A percentile compares a stretch with the other conserved stretches of the same genome.
Evolutionary conservation across 495 filamentous ascomycete genomes (phyloP).

Genomic region (Podospora anserina): DNA sequence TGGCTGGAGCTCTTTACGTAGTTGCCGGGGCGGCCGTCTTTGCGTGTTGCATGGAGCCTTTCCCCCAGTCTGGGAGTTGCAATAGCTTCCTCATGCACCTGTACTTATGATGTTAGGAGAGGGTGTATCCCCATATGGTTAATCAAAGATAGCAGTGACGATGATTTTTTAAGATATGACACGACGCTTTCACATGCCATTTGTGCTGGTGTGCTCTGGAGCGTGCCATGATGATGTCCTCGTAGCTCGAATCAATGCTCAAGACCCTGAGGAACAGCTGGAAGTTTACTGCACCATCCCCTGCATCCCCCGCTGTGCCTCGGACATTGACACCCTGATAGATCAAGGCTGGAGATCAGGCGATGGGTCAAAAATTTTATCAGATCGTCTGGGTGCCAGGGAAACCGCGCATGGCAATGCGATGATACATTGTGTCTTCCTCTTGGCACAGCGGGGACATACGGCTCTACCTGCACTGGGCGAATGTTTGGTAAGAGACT

Average conservation of each 20-base stretch:
- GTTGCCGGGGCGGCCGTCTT: constrained; percentile 19
- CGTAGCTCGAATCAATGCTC: not conserved
- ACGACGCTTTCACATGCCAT: not conserved
- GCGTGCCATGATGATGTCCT: not conserved
- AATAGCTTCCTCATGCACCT: constrained; percentile 25
- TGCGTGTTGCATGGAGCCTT: constrained; percentile 20
- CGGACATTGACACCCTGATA: constrained; percentile 2
- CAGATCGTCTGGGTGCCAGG: constrained; percentile 1
- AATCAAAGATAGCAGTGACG: constrained; percentile 37
- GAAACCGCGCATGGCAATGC: not conserved
- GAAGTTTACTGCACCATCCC: constrained; percentile 1
- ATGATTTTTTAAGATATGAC: constrained; percentile 12
- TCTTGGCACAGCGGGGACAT: constrained; percentile 2
- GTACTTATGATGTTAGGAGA: constrained; percentile 42
- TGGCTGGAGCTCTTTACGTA: constrained; percentile 14
- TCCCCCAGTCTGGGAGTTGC: constrained; percentile 22
- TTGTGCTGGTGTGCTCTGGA: not conserved
- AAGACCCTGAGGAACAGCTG: not conserved
- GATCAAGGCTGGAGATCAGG: not conserved
- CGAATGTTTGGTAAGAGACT: not conserved
- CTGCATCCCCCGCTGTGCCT: constrained; percentile 8
- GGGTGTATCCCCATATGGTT: constrained; percentile 31
- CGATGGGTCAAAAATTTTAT: constrained; percentile 5
- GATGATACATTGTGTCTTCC: not conserved
- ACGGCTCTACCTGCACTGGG: not conserved